Evolutionary conservation across 2,329 filamentous ascomycete genomes (phyloP).

Genomic region (Colletotrichum sp.): DNA sequence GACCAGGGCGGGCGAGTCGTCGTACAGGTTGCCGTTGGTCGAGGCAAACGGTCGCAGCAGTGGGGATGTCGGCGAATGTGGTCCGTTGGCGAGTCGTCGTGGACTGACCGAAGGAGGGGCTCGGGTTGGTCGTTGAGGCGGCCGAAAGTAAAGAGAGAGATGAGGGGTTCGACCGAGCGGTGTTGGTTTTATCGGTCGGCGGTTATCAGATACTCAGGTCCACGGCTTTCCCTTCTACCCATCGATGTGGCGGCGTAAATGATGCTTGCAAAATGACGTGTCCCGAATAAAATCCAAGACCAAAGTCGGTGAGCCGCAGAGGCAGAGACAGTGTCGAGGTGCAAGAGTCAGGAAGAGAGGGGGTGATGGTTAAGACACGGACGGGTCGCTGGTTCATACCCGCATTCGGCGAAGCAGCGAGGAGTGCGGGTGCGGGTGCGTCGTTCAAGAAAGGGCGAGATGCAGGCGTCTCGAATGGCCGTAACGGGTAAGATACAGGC

Average conservation of each 20-base stretch:
- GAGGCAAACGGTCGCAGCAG: not conserved
- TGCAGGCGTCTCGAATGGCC: slow-evolving; percentile 17
- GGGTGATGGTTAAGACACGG: slow-evolving; percentile 8
- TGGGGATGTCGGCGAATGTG: not conserved
- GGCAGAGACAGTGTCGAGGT: not conserved
- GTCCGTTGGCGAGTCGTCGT: not conserved
- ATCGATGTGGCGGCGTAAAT: not conserved
- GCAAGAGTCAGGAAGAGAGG: slow-evolving; percentile 3
- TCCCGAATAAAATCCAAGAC: not conserved
- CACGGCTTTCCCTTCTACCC: not conserved
- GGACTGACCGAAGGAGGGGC: not conserved
- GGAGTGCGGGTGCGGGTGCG: not conserved
- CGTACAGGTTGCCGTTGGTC: not conserved
- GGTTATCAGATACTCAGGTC: not conserved
- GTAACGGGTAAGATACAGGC: slow-evolving; percentile 13
- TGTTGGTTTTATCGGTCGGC: slow-evolving; percentile 6
- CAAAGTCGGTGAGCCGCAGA: not conserved
- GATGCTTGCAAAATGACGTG: not conserved
- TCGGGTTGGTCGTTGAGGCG: not conserved
- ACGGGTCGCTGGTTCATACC: slow-evolving; percentile 14
- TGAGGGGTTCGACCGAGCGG: not conserved
- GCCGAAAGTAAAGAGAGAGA: not conserved
- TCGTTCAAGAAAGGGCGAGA: slow-evolving; percentile 1
- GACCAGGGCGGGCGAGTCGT: not conserved
- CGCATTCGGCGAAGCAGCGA: slow-evolving; percentile 10